Conservation (phyloP, 306 rosid species). For the Ochetophila trinervis region DNA sequence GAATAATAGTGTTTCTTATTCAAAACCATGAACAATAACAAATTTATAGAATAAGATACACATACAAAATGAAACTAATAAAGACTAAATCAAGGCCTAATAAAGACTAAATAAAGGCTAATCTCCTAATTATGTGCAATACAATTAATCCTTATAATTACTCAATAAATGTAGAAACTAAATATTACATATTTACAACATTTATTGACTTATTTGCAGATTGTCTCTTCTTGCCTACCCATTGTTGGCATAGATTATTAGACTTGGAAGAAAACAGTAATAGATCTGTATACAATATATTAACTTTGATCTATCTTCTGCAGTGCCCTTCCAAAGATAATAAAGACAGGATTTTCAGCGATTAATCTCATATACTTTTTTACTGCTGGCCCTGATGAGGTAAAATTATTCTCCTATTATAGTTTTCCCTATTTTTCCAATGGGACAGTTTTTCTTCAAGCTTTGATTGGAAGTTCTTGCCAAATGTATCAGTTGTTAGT, state of each 20-base stretch:
- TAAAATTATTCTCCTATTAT: constrained; percentile 17
- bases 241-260: constrained; percentile 5
- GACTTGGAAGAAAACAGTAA: neutral
- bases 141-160: no score
- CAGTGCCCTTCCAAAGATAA: constrained; percentile 94
- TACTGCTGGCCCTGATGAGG: constrained; percentile 99
- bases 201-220: neutral
- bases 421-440: neutral
- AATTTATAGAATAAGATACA: no score
- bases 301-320: constrained; percentile 27
- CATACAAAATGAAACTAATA: no score
- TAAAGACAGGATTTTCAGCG: constrained; percentile 93
- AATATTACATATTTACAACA: no score
- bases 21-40: no score
- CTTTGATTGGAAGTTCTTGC: neutral
- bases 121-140: no score
- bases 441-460: neutral
- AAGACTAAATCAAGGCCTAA: no score
- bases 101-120: no score
- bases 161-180: no score
- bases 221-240: neutral
- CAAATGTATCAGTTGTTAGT: neutral
- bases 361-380: constrained; percentile 98
- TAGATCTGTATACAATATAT: constrained; percentile 19
- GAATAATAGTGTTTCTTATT: no score